Evolutionary conservation across 805 yeast genomes (phyloP).

Genomic region (Tetrapisispora namnaoensis): DNA sequence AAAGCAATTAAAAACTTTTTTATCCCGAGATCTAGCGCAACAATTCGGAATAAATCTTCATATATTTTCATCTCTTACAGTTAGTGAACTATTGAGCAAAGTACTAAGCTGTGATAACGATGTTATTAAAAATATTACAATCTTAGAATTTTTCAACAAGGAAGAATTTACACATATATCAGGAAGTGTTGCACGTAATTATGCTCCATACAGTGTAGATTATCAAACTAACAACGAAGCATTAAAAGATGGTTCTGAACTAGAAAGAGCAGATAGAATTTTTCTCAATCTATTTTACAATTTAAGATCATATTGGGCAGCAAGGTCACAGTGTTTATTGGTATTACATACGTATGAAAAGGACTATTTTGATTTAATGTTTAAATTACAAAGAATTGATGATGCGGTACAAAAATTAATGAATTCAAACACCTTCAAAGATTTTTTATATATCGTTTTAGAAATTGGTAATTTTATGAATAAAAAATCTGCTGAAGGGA

Average conservation of each 20-base stretch:
- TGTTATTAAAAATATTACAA: conserved; percentile 43
- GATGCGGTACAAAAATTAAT: conserved; percentile 46
- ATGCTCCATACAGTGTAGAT: conserved; percentile 56
- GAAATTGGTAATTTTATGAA: conserved; percentile 77
- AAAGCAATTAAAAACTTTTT: conserved; percentile 39
- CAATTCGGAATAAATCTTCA: conserved; percentile 75
- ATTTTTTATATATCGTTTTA: conserved; percentile 54
- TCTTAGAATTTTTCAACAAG: conserved; percentile 59
- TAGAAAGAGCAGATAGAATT: conserved; percentile 62
- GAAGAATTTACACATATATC: conserved; percentile 57
- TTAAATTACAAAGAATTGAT: conserved; percentile 48
- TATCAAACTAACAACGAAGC: conserved; percentile 29
- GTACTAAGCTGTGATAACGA: conserved; percentile 53
- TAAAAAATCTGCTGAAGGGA: conserved; percentile 64
- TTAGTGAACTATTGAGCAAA: conserved; percentile 43
- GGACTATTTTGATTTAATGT: conserved; percentile 53
- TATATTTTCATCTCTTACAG: conserved; percentile 43
- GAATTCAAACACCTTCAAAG: conserved; percentile 44
- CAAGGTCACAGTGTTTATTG: conserved; percentile 54
- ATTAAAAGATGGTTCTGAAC: conserved; percentile 40
- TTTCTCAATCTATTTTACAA: conserved; percentile 60
- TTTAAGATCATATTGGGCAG: conserved; percentile 60
- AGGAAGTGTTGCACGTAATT: conserved; percentile 42
- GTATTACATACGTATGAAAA: conserved; percentile 48
- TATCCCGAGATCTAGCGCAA: conserved; percentile 65